A percentile compares a stretch with the other conserved stretches of the same genome.
Evolutionary conservation across 2,329 filamentous ascomycete genomes (phyloP).

Genomic region (Colletotrichum sp.): DNA sequence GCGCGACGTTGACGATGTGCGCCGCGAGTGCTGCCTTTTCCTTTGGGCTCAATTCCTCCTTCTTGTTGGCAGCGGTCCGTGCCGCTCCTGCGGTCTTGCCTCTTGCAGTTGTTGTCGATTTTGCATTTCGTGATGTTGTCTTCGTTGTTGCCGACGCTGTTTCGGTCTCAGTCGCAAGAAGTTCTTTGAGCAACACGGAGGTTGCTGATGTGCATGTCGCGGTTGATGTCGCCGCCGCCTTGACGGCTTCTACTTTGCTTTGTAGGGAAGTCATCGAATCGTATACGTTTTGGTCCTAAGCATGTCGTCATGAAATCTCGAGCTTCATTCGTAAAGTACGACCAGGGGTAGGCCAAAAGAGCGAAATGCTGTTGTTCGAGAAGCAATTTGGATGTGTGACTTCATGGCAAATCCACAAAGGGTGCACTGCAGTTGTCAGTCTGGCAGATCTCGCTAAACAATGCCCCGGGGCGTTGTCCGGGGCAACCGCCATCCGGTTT

Average conservation of each 20-base stretch:
- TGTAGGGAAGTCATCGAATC: constrained; percentile 48
- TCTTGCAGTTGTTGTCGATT: constrained; percentile 30
- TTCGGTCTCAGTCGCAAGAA: constrained; percentile 42
- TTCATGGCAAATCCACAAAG: constrained; percentile 1
- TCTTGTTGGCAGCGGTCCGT: constrained; percentile 36
- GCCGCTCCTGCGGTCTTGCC: constrained; percentile 28
- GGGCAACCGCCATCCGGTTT: constrained; percentile 10
- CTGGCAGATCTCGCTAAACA: constrained; percentile 23
- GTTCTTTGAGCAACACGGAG: constrained; percentile 52
- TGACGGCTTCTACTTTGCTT: constrained; percentile 54
- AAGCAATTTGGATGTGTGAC: constrained; percentile 9
- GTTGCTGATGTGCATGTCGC: constrained; percentile 58
- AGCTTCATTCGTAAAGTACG: not conserved
- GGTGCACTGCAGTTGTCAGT: constrained; percentile 10
- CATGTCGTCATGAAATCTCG: constrained; percentile 35
- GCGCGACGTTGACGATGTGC: constrained; percentile 72
- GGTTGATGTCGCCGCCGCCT: constrained; percentile 56
- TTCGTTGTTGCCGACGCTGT: not conserved
- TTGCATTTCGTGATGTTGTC: constrained; percentile 28
- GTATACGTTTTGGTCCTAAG: constrained; percentile 25
- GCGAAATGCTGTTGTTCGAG: constrained; percentile 14
- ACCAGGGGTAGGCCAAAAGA: not conserved
- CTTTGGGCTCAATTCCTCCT: constrained; percentile 53
- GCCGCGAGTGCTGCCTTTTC: constrained; percentile 74
- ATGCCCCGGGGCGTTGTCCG: constrained; percentile 15